Percentiles rank a stretch among this genome's conserved stretches.
These are phyloP conservation scores for Solanum aculeatissimum DNA, from an alignment of 305 asterid genomes.

Conservation along the genomic window DNA sequence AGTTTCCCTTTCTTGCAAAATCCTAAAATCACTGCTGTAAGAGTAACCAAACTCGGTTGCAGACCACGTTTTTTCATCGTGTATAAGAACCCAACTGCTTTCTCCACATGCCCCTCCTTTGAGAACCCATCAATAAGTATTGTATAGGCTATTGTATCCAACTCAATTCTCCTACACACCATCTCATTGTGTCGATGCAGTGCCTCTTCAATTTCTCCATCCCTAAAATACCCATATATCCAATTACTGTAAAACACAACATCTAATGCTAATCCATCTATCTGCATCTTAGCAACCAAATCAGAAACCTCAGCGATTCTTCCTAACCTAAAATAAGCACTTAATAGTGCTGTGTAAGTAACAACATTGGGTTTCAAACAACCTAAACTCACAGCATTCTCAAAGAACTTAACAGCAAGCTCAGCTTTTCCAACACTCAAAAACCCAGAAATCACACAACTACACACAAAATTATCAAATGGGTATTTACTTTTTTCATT, in stretches of 20 bases:
- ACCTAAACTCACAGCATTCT: conserved; percentile 44
- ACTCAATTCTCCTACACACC: conserved; percentile 25
- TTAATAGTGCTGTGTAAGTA: conserved; percentile 45
- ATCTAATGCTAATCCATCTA: conserved; percentile 37
- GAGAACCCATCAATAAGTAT: conserved; percentile 69
- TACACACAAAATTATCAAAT: conserved; percentile 57
- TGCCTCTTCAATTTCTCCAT: conserved; percentile 47
- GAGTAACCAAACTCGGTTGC: conserved; percentile 60
- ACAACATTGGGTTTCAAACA: conserved; percentile 41
- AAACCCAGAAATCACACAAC: conserved; percentile 70
- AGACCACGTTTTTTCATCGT: conserved; percentile 59
- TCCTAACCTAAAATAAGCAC: conserved; percentile 51
- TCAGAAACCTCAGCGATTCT: conserved; percentile 31
- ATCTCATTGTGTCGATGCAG: conserved; percentile 32
- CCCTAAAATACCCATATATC: conserved; percentile 44
- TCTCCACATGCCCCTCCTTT: conserved; percentile 72
- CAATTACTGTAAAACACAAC: conserved; percentile 62
- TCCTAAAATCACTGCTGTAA: conserved; percentile 62
- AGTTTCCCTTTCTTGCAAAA: conserved; percentile 71
- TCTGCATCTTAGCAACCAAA: conserved; percentile 48
- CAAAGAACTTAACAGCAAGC: conserved; percentile 56
- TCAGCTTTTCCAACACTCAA: conserved; percentile 62
- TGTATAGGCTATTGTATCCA: conserved; percentile 56
- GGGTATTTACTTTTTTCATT: conserved; percentile 42
- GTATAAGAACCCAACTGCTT: conserved; percentile 59